phyloP scores from a whole-genome alignment of 2,329 filamentous ascomycete genomes.

The Colletotrichum somersetense region DNA sequence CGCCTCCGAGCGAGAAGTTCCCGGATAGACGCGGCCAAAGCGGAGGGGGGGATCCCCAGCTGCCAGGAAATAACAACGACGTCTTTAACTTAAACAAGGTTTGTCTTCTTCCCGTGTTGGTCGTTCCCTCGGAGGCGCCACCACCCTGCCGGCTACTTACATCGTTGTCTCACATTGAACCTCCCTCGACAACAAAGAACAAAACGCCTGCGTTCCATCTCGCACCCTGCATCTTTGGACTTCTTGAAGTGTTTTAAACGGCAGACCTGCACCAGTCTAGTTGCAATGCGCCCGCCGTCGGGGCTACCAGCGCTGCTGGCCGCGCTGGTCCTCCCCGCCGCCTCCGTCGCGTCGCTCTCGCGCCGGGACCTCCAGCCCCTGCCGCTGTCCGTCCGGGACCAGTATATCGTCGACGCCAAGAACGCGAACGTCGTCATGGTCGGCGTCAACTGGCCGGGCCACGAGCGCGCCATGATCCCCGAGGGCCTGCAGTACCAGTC shows the following conservation, averaged over 20 bases:
- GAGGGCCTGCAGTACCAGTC: slow-evolving; percentile 68
- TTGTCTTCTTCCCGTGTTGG: background rate
- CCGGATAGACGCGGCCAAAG: background rate
- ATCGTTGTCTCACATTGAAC: slow-evolving; percentile 8
- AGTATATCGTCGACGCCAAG: slow-evolving; percentile 63
- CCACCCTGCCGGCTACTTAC: background rate
- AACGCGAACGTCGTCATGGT: slow-evolving; percentile 57
- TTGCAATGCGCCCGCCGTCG: slow-evolving; percentile 14
- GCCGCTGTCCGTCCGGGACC: slow-evolving; percentile 24
- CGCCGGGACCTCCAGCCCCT: background rate
- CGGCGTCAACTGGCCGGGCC: slow-evolving; percentile 67
- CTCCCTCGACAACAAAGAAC: background rate
- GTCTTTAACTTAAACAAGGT: background rate
- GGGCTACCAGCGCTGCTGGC: slow-evolving; percentile 1
- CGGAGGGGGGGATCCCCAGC: background rate
- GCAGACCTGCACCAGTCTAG: background rate
- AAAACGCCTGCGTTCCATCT: background rate
- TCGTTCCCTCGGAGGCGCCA: background rate
- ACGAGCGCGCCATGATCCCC: slow-evolving; percentile 67
- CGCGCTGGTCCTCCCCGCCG: slow-evolving; percentile 31
- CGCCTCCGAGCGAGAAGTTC: background rate
- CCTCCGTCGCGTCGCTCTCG: background rate
- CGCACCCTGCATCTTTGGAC: too few species aligned
- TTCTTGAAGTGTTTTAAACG: background rate
- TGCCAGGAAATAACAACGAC: background rate